Base-by-base conservation (phyloP, 2,329 filamentous ascomycete genomes). In the Geosmithia flava region DNA sequence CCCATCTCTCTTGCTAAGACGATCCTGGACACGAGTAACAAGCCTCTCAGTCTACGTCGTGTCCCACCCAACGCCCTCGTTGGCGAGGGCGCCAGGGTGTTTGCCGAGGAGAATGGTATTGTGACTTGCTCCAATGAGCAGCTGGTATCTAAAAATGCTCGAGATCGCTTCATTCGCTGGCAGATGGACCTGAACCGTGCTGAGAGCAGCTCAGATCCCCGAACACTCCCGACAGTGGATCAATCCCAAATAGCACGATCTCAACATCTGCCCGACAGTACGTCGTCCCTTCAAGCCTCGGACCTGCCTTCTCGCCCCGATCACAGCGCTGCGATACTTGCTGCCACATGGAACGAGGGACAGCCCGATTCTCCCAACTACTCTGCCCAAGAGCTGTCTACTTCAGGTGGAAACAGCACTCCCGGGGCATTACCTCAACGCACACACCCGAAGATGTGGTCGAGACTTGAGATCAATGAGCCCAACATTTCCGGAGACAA, bases 51-150 rank as follows among this genome's bases (percentile, higher is more conserved):
- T 7, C 76, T 97, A 46, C 81, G 86, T 48, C 82, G 93, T 49
- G 89, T 98, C 3, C 90, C 94, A 8, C 93, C 93, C 10, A 97
- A 96, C 57, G 79, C 96, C 20, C 76, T 98, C 2, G 86, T 95
- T 11, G 87, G 88, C 33, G 74, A 86, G 54, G 93, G 93, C 11
- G 93, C 93, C 16, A 83, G 78, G 42, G 78, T 84, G n/a, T 98
- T 94, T 64, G 93, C 91, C 1, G 78, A 78, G 51, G 81, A 91
- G 50, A 78, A 89, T 54, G 83, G 86, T 8, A 79, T 97, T 60
- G 68, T 76, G 0, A 71, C 87, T 11, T 72, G 89, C n/a, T 75
- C 81, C 6, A 81, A 88, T 56, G 85, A 93, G 42, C 74, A 73
- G 42, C 71, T 98, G 17, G 74, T 96, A n/a, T 94, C 91, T 3